phyloP scores from a whole-genome alignment of 176 grass and related monocot species.

The Oryza coarctata region DNA sequence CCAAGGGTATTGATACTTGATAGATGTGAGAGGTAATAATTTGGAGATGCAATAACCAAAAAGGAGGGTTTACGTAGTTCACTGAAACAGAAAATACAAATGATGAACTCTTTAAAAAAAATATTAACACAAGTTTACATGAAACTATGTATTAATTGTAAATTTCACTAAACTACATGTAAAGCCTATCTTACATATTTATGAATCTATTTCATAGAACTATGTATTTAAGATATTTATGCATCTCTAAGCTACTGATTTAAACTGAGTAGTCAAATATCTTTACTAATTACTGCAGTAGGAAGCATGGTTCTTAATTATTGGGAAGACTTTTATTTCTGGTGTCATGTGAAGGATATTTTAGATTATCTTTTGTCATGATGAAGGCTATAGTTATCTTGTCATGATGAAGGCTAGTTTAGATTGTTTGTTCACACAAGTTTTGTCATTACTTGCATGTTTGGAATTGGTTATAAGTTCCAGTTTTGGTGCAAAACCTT shows the following conservation, averaged over 20 bases:
- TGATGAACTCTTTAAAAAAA: background rate
- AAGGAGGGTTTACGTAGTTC: background rate
- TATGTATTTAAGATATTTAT: background rate
- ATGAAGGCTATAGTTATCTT: background rate
- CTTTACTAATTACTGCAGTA: background rate
- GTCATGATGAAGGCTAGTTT: background rate
- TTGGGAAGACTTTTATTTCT: background rate
- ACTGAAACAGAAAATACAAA: conserved; percentile 10
- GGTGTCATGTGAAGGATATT: background rate
- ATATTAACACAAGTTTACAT: background rate
- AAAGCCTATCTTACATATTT: background rate
- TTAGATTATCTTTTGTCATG: too few species aligned
- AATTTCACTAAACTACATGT: background rate
- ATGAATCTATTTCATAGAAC: background rate
- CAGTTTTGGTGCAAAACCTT: background rate
- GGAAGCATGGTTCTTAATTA: background rate
- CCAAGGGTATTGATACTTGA: background rate
- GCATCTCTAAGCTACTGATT: background rate
- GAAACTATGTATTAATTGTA: background rate
- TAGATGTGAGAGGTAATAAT: background rate
- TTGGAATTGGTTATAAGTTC: background rate
- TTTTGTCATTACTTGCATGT: background rate
- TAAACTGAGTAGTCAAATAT: background rate
- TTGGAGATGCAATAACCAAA: background rate
- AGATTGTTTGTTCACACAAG: background rate